Evolutionary conservation across 352 stramenopile genomes (phyloP).

Genomic region (Lagenidium giganteum): DNA sequence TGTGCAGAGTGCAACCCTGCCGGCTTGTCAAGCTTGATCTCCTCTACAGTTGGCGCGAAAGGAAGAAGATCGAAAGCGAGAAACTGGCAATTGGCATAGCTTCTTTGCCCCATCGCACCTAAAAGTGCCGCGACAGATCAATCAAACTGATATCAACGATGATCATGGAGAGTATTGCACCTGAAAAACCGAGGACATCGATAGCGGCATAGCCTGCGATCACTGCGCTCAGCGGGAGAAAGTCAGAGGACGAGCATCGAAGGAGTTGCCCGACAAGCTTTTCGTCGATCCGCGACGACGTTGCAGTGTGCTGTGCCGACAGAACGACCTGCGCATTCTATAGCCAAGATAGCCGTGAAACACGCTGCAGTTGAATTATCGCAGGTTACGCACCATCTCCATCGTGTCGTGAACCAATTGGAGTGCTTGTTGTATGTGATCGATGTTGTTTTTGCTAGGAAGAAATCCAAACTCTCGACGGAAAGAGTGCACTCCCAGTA

Average conservation of each 20-base stretch:
- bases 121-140: no score
- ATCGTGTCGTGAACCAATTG: slow-evolving; percentile 3
- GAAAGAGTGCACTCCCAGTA: slow-evolving; percentile 12
- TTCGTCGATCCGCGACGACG: slow-evolving; percentile 4
- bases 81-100: no score
- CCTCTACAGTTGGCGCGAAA: no score
- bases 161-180: no score
- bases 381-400: slow-evolving; percentile 6
- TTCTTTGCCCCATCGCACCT: no score
- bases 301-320: neutral
- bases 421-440: slow-evolving; percentile 11
- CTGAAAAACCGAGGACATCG: slow-evolving; percentile 20
- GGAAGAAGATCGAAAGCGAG: no score
- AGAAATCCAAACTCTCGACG: slow-evolving; percentile 14
- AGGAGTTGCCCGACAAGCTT: slow-evolving; percentile 12
- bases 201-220: slow-evolving; percentile 24
- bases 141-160: no score
- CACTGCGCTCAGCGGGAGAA: slow-evolving; percentile 26
- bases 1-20: no score
- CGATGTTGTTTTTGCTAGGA: slow-evolving; percentile 8
- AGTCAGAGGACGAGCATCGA: slow-evolving; percentile 22
- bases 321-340: no score
- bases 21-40: no score
- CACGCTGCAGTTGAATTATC: no score
- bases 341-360: no score